Evolutionary conservation across 2,329 filamentous ascomycete genomes (phyloP), one percentile per base, ranked within the genome.

Genomic region (Neopestalotiopsis sp.): DNA sequence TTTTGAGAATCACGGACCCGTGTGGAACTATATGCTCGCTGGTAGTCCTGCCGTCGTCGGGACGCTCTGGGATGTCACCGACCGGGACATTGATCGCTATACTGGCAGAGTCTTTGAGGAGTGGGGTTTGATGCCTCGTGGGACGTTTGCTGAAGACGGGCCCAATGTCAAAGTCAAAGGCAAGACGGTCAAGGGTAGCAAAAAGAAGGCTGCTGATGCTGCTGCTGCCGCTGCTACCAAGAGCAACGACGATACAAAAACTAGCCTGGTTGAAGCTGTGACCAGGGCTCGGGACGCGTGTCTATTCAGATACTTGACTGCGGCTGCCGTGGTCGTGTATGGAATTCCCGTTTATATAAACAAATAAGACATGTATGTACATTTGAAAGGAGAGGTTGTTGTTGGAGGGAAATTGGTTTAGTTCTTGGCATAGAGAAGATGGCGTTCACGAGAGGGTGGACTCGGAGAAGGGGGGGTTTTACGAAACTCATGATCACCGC

Each of bases 1-100:
- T 71, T 97, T 97, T 75, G 95, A 98, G 79, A 91, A 92, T n/a
- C 92, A 93, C 74, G 95, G 96, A 1, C 94, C 95, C 68, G 93
- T 96, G 30, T 90, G 95, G 82, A 94, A 95, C 75, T 98, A 98
- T 81, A 90, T 99, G 81, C 90, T 95, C 73, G 95, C 94, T 0
- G 95, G 94, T 1, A 90, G 88, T 74, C 94, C 94, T 3, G 94
- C 95, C 0, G 89, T 98, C 10, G 90, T 98, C 2, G 96, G 94
- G 60, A 98, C 95, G 17, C 85, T 99, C 49, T 99, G 96, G 96
- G 96, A 99, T 80, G 96, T 99, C 64, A 99, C 96, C 10, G 96
- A 99, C 79, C 93, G 93, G 75, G 96, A 99, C 79, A 97, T 98
- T 78, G 97, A 99, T 82, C 92, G 95, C 20, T 97, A 97, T 79